A percentile compares a stretch with the other conserved stretches of the same genome.
Evolutionary conservation across 192 early-diverging fungal genomes (phyloP).

Genomic region (Entomortierella parvispora): DNA sequence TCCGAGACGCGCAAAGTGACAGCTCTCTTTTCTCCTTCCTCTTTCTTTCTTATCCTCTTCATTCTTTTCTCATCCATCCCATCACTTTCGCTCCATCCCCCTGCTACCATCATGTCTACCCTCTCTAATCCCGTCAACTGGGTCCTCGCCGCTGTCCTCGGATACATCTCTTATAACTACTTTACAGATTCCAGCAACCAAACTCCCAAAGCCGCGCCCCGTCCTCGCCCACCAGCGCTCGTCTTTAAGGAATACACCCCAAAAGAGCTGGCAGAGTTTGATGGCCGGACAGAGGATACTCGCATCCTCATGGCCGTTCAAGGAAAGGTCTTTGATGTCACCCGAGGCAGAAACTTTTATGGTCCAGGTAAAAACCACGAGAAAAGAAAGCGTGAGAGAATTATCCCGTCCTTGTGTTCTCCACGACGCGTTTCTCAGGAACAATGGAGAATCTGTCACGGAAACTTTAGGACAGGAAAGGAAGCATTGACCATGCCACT

Average conservation of each 20-base stretch:
- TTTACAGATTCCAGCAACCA: slow-evolving; percentile 34
- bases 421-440: too few species aligned
- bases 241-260: slow-evolving; percentile 83
- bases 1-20: too few species aligned
- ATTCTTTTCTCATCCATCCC: background rate
- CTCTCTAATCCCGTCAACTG: slow-evolving; percentile 75
- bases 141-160: slow-evolving; percentile 66
- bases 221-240: slow-evolving; percentile 60
- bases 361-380: slow-evolving; percentile 79
- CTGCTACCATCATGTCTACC: slow-evolving; percentile 13
- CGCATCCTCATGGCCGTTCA: slow-evolving; percentile 86
- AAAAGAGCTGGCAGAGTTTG: slow-evolving; percentile 74
- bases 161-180: slow-evolving; percentile 65
- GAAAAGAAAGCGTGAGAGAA: too few species aligned
- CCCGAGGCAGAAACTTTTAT: slow-evolving; percentile 84
- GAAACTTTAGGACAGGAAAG: too few species aligned
- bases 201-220: slow-evolving; percentile 35
- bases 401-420: too few species aligned
- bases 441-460: too few species aligned
- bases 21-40: background rate
- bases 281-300: slow-evolving; percentile 71
- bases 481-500: too few species aligned
- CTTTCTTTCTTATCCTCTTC: background rate
- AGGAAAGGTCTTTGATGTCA: slow-evolving; percentile 91
- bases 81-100: background rate